Percentiles rank a stretch among this genome's conserved stretches.
phyloP scores from a whole-genome alignment of 495 filamentous ascomycete genomes.

The Aspergillus kassunensis region DNA sequence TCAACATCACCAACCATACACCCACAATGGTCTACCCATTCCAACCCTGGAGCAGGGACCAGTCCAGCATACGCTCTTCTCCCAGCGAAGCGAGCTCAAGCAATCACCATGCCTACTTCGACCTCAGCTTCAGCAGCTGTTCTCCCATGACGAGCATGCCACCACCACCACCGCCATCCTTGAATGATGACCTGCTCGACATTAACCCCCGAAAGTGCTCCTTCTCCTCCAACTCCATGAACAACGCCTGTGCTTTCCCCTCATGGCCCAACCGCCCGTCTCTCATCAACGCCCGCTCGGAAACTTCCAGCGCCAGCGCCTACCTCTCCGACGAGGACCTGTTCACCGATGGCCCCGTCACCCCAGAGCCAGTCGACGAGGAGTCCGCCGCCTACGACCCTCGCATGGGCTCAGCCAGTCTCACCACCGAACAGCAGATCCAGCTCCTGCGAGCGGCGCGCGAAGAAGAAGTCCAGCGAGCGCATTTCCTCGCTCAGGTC shows the following conservation, averaged over 20 bases:
- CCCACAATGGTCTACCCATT: conserved; percentile 20
- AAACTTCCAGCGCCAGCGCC: conserved; percentile 32
- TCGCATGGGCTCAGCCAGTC: conserved; percentile 17
- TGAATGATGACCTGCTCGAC: conserved; percentile 38
- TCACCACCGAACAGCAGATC: conserved; percentile 44
- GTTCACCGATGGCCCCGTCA: conserved; percentile 37
- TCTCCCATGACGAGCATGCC: conserved; percentile 31
- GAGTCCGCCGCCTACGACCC: conserved; percentile 27
- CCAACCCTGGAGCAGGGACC: conserved; percentile 23
- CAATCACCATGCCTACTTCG: conserved; percentile 34
- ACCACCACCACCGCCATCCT: conserved; percentile 39
- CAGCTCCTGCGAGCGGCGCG: conserved; percentile 35
- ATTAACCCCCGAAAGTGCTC: conserved; percentile 46
- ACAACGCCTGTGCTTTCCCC: conserved; percentile 49
- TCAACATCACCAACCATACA: not conserved
- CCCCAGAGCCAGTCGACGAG: conserved; percentile 29
- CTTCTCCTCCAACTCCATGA: conserved; percentile 42
- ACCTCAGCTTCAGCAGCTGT: conserved; percentile 38
- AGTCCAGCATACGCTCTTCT: conserved; percentile 20
- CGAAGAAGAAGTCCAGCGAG: conserved; percentile 40
- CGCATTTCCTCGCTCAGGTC: conserved; percentile 42
- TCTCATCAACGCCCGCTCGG: conserved; percentile 35
- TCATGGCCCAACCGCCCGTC: conserved; percentile 51
- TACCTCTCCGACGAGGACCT: conserved; percentile 53
- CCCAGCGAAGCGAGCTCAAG: conserved; percentile 25